Conservation (phyloP, 768 basidiomycete species). For the Kwoniella mangroviensis region DNA sequence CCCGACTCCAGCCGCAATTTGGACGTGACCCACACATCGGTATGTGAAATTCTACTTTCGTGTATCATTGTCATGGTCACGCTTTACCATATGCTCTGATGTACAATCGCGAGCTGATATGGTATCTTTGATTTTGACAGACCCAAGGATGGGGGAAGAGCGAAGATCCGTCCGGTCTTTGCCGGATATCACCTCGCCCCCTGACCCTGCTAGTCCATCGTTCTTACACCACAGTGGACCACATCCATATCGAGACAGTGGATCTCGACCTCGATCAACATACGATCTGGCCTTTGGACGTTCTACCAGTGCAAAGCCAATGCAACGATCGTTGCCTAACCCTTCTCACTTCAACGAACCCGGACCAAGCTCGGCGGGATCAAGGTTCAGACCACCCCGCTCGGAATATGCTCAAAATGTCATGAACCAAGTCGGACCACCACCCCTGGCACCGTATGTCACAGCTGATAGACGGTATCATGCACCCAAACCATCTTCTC, state of each 20-base stretch:
- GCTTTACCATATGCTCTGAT: background rate
- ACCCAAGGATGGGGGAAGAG: constrained; percentile 9
- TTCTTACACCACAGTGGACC: background rate
- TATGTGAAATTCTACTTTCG: background rate
- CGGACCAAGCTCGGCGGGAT: background rate
- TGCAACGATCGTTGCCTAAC: background rate
- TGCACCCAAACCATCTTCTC: background rate
- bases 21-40: background rate
- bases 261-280: constrained; percentile 1
- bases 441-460: constrained; percentile 18
- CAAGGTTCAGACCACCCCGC: constrained; percentile 8
- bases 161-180: constrained; percentile 10
- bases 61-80: background rate
- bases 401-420: constrained; percentile 3
- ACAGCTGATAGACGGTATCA: constrained; percentile 10
- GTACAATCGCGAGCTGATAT: background rate
- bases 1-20: background rate
- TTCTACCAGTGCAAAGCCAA: background rate
- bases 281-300: background rate
- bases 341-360: background rate
- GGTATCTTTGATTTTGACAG: background rate
- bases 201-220: background rate
- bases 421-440: constrained; percentile 11
- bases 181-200: background rate
- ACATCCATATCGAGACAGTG: background rate